phyloP scores from a whole-genome alignment of 805 yeast species.

The Helenozyma baotianmanensis region DNA sequence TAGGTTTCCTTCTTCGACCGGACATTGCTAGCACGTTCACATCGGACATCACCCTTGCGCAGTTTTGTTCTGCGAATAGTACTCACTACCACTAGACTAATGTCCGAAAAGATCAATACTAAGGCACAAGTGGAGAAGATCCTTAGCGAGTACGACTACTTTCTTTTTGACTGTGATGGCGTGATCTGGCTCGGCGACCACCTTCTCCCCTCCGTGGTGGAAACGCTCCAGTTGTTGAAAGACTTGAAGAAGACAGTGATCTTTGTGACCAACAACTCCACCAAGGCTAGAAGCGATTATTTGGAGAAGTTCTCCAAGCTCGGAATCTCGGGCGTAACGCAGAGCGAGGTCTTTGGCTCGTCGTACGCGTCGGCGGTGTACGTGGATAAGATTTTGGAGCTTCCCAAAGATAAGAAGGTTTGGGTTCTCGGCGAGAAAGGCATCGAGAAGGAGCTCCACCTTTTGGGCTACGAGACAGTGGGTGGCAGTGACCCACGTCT shows the following conservation, averaged over 20 bases:
- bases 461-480: constrained; percentile 66
- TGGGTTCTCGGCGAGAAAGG: constrained; percentile 91
- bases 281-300: constrained; percentile 80
- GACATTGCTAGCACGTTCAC: too few relatives aligned
- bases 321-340: constrained; percentile 45
- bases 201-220: constrained; percentile 70
- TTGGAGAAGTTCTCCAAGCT: constrained; percentile 64
- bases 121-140: constrained; percentile 49
- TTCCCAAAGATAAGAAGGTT: constrained; percentile 72
- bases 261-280: constrained; percentile 94
- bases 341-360: constrained; percentile 82
- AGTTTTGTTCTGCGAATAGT: too few relatives aligned
- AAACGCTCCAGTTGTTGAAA: constrained; percentile 63
- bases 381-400: constrained; percentile 65
- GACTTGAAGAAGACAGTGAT: constrained; percentile 58
- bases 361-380: constrained; percentile 91
- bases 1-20: too few relatives aligned
- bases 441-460: constrained; percentile 70
- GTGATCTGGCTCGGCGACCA: constrained; percentile 91
- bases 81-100: too few relatives aligned
- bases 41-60: too few relatives aligned
- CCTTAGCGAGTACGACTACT: constrained; percentile 70
- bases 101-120: constrained; percentile 48
- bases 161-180: constrained; percentile 95
- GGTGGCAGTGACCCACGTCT: constrained; percentile 80